phyloP scores from a whole-genome alignment of 495 filamentous ascomycete species.

The Hyaloscypha bicolor region DNA sequence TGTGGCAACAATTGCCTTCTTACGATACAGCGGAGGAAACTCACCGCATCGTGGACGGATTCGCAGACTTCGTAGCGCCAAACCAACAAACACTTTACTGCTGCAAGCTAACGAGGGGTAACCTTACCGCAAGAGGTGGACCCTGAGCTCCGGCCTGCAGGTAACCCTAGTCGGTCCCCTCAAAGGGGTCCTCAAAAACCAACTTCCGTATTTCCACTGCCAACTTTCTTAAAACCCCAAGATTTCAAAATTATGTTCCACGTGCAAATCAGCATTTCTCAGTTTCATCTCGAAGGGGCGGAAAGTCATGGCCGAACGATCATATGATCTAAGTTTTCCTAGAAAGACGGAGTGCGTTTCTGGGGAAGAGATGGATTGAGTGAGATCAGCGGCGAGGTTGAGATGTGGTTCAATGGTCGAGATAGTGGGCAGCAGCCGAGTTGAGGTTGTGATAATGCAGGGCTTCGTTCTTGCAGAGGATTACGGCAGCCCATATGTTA shows the following conservation, averaged over 20 bases:
- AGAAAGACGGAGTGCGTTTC: neutral
- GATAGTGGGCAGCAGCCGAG: conserved; percentile 1
- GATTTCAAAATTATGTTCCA: neutral
- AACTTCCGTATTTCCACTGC: neutral
- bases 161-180: neutral
- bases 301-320: neutral
- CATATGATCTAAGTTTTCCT: neutral
- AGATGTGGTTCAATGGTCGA: neutral
- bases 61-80: neutral
- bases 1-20: neutral
- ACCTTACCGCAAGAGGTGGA: neutral
- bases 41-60: neutral
- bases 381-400: neutral
- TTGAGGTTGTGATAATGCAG: neutral
- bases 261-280: too few relatives aligned
- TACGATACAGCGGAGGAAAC: neutral
- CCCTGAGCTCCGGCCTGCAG: neutral
- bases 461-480: neutral
- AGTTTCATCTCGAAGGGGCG: too few relatives aligned
- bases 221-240: neutral
- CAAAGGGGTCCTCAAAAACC: neutral
- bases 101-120: neutral
- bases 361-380: too few relatives aligned
- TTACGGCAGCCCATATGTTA: neutral
- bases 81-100: neutral